These are phyloP conservation scores for Paecilomyces niveus DNA, from an alignment of 2,329 filamentous ascomycete species.

Conservation along the genomic window DNA sequence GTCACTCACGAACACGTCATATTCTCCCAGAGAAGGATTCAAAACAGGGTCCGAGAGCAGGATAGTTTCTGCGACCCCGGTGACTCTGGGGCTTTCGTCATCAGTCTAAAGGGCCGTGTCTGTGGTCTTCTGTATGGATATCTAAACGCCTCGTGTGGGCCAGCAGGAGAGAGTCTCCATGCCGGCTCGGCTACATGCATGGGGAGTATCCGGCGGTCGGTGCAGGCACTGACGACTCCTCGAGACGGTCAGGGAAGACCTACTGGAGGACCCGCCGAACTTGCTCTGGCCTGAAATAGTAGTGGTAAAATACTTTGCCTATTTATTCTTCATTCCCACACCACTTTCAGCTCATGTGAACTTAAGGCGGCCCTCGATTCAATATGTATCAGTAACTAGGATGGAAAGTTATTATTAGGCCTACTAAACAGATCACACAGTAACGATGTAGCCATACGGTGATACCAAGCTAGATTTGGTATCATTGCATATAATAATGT, in stretches of 20 bases:
- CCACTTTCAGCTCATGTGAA: background rate
- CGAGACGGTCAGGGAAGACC: background rate
- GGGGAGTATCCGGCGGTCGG: background rate
- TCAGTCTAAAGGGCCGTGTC: background rate
- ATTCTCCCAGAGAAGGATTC: accelerated
- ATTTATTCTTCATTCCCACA: background rate
- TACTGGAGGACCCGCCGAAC: background rate
- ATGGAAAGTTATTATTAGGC: no score
- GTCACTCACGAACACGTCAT: background rate
- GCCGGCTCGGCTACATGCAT: background rate
- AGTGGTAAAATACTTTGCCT: background rate
- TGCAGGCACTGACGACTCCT: background rate
- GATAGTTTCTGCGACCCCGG: background rate
- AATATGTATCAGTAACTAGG: background rate
- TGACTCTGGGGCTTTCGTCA: background rate
- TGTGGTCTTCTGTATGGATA: background rate
- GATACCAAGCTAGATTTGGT: no score
- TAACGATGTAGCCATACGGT: no score
- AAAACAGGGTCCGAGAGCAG: background rate
- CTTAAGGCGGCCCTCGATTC: background rate
- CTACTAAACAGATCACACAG: no score
- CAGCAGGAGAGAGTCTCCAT: background rate
- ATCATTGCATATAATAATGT: background rate
- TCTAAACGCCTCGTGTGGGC: background rate
- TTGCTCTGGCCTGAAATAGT: background rate